A percentile compares a stretch with the other conserved stretches of the same genome.
Conservation (phyloP, 805 yeast genomes). For the Jamesozyma piceae region DNA sequence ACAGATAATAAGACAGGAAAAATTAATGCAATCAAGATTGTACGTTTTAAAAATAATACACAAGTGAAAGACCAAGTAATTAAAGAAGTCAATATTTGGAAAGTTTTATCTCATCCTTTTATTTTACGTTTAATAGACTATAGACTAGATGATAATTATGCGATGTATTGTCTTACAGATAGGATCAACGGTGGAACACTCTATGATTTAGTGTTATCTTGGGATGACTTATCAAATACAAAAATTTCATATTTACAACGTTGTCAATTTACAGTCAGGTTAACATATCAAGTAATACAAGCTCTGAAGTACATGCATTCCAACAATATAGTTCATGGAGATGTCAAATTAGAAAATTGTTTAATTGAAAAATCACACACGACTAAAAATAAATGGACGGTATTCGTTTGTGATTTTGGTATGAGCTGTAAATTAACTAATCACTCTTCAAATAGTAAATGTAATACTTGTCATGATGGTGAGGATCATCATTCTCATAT, state of each 20-base stretch:
- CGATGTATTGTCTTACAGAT: slow-evolving; percentile 66
- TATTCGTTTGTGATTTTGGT: slow-evolving; percentile 82
- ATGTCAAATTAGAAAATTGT: slow-evolving; percentile 74
- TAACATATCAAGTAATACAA: slow-evolving; percentile 44
- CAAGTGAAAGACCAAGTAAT: slow-evolving; percentile 49
- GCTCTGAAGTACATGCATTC: slow-evolving; percentile 59
- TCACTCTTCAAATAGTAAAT: neutral
- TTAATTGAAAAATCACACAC: slow-evolving; percentile 38
- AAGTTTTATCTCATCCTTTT: slow-evolving; percentile 50
- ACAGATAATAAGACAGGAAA: slow-evolving; percentile 24
- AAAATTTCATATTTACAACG: slow-evolving; percentile 30
- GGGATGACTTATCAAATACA: slow-evolving; percentile 43
- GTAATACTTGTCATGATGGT: neutral
- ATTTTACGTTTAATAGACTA: slow-evolving; percentile 55
- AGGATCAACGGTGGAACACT: slow-evolving; percentile 69
- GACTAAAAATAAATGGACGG: slow-evolving; percentile 21
- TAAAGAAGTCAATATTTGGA: slow-evolving; percentile 73
- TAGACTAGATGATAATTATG: slow-evolving; percentile 45
- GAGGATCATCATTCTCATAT: slow-evolving; percentile 38
- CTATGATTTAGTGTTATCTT: slow-evolving; percentile 60
- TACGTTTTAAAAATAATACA: slow-evolving; percentile 42
- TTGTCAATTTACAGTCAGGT: slow-evolving; percentile 29
- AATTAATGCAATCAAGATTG: slow-evolving; percentile 55
- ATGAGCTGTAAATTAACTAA: slow-evolving; percentile 43
- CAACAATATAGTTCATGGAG: slow-evolving; percentile 63